These are phyloP conservation scores for Phytophthora sp. DNA, from an alignment of 352 stramenopile species.

Conservation along the genomic window DNA sequence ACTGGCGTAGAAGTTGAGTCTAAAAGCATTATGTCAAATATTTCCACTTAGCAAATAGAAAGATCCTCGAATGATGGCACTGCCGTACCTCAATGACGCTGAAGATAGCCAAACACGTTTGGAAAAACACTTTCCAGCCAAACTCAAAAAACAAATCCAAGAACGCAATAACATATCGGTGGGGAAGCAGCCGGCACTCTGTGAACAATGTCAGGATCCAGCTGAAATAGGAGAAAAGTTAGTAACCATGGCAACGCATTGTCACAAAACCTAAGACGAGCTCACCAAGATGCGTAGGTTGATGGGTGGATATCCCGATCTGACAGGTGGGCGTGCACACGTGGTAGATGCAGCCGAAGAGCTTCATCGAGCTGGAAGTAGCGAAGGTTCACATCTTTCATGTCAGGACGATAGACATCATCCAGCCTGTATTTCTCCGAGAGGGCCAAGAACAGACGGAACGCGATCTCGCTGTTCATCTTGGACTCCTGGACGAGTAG, in stretches of 20 bases:
- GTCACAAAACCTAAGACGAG: background rate
- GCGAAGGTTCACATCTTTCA: conserved; percentile 60
- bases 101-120: conserved; percentile 49
- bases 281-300: conserved; percentile 56
- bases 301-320: conserved; percentile 53
- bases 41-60: background rate
- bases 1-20: conserved; percentile 27
- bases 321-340: conserved; percentile 50
- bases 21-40: background rate
- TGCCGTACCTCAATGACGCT: conserved; percentile 40
- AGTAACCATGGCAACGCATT: conserved; percentile 1
- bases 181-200: conserved; percentile 48
- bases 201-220: conserved; percentile 67
- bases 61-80: background rate
- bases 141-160: conserved; percentile 58
- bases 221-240: conserved; percentile 20
- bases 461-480: conserved; percentile 53
- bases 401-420: conserved; percentile 50
- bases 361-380: conserved; percentile 61
- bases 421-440: conserved; percentile 62
- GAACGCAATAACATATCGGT: conserved; percentile 46
- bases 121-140: conserved; percentile 59
- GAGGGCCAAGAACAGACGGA: conserved; percentile 54
- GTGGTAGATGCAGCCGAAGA: conserved; percentile 44
- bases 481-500: conserved; percentile 54